Evolutionary conservation across 2,329 filamentous ascomycete genomes (phyloP), one percentile per base, ranked within the genome.

Genomic region (Paramyrothecium roridum): DNA sequence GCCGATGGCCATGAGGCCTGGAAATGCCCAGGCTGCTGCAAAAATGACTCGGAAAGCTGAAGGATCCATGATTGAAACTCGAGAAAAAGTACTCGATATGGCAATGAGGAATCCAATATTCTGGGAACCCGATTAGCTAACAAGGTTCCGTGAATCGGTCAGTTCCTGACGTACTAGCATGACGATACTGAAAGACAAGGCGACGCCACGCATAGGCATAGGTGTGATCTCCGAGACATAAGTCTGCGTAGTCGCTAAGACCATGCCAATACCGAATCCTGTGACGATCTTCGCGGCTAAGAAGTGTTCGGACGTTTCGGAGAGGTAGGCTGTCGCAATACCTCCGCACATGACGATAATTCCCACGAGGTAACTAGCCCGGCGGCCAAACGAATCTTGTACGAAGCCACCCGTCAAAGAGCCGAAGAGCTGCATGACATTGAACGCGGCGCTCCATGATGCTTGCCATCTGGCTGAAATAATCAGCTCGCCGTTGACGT

Each of bases 401-500:
- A 58, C 23, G 34, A 56, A 61, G 33, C 62, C 62, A 11, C 59
- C 56, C 10, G 46, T 22, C 10, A 59, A 45, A 3, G 58, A 58
- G n/a, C 62, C 62, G 8, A 63, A 33, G 51, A 62, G 56, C 52
- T 56, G 63, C 54, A 56, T 57, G 20, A 59, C 54, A 47, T 63
- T 60, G 52, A 59, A 61, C 46, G 52, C 54, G 16, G 61, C 61
- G 52, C 58, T 64, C 62, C 62, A 64, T 26, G 56, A 55, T 13
- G 60, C 60, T 34, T 64, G 61, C 62, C 62, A 64, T 48, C 58
- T 56, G 50, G 62, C 62, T 8, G 62, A 60, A 22, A 64, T 62
- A 8, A 61, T 59, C n/a, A 58, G 54, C 19, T 37, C 33, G 48
- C 59, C 59, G 40, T 61, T 61, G 50, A 61, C 56, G 30, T 58